These are phyloP conservation scores for Ustilago hordei DNA, from an alignment of 1,284 basidiomycete genomes.

Conservation along the genomic window DNA sequence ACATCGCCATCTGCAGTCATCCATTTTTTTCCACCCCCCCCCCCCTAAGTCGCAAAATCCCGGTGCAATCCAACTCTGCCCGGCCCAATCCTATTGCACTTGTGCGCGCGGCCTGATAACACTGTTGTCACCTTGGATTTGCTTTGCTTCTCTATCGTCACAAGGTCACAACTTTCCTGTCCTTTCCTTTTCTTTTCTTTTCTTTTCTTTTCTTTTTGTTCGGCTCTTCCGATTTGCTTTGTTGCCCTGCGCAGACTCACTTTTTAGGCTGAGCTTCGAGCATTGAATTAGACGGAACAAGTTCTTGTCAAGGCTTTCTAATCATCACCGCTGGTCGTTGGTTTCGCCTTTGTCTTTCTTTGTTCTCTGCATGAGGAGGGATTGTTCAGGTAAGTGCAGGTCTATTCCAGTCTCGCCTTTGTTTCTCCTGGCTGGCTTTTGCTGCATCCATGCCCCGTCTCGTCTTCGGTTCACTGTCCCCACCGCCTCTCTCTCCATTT, in stretches of 20 bases:
- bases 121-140: slow-evolving; percentile 33
- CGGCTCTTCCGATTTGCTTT: slow-evolving; percentile 1
- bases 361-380: slow-evolving; percentile 11
- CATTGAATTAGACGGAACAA: neutral
- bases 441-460: slow-evolving; percentile 10
- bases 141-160: slow-evolving; percentile 22
- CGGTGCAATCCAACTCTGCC: slow-evolving; percentile 13
- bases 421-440: neutral
- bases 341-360: slow-evolving; percentile 15
- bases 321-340: slow-evolving; percentile 40
- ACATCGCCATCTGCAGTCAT: slow-evolving; percentile 17
- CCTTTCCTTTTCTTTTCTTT: slow-evolving; percentile 2
- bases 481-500: slow-evolving; percentile 13
- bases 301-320: slow-evolving; percentile 13
- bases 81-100: slow-evolving; percentile 10
- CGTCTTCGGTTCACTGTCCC: slow-evolving; percentile 2
- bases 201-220: slow-evolving; percentile 7
- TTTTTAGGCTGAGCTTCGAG: neutral
- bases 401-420: neutral
- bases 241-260: neutral
- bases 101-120: neutral
- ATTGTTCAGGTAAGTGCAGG: slow-evolving; percentile 24
- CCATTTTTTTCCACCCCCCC: neutral
- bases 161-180: slow-evolving; percentile 1
- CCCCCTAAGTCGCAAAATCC: neutral